Percentiles rank a stretch among this genome's conserved stretches.
Conservation (phyloP, 2,329 filamentous ascomycete genomes). For the Lachnellula occidentalis region DNA sequence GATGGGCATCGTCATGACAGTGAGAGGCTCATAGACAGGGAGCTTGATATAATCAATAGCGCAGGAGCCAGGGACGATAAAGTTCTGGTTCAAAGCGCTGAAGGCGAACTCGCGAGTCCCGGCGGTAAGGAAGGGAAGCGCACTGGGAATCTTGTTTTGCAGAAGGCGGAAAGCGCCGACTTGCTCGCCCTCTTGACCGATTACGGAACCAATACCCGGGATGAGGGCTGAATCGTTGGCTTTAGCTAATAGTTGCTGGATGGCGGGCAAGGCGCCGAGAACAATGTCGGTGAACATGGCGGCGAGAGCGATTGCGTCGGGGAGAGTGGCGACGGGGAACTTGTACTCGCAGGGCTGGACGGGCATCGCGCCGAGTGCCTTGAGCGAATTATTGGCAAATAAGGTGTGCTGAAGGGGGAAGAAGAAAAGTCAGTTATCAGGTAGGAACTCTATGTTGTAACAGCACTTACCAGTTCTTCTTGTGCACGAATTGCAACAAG, state of each 20-base stretch:
- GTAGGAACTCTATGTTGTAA: too few species aligned
- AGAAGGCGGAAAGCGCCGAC: slow-evolving; percentile 61
- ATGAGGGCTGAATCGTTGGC: slow-evolving; percentile 51
- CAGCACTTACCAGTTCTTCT: slow-evolving; percentile 53
- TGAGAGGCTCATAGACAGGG: slow-evolving; percentile 50
- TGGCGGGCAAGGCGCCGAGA: slow-evolving; percentile 63
- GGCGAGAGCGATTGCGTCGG: slow-evolving; percentile 54
- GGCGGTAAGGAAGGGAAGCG: slow-evolving; percentile 62
- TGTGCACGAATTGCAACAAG: slow-evolving; percentile 60
- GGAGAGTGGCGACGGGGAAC: slow-evolving; percentile 55
- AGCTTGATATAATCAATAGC: slow-evolving; percentile 48
- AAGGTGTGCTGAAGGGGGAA: slow-evolving; percentile 53
- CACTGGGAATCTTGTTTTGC: slow-evolving; percentile 49
- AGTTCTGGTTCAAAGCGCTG: slow-evolving; percentile 53
- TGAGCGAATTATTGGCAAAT: slow-evolving; percentile 62
- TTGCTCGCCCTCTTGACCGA: slow-evolving; percentile 68
- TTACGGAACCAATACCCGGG: slow-evolving; percentile 52
- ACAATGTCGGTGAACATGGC: slow-evolving; percentile 63
- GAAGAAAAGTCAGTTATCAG: too few species aligned
- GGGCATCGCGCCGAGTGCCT: slow-evolving; percentile 43
- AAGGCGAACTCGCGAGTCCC: slow-evolving; percentile 59
- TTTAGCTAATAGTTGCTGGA: slow-evolving; percentile 49
- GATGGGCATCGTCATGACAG: slow-evolving; percentile 28
- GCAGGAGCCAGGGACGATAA: slow-evolving; percentile 56
- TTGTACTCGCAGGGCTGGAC: slow-evolving; percentile 60